These are phyloP conservation scores for Aspergillus conjunctus DNA, from an alignment of 495 filamentous ascomycete species.

Conservation along the genomic window DNA sequence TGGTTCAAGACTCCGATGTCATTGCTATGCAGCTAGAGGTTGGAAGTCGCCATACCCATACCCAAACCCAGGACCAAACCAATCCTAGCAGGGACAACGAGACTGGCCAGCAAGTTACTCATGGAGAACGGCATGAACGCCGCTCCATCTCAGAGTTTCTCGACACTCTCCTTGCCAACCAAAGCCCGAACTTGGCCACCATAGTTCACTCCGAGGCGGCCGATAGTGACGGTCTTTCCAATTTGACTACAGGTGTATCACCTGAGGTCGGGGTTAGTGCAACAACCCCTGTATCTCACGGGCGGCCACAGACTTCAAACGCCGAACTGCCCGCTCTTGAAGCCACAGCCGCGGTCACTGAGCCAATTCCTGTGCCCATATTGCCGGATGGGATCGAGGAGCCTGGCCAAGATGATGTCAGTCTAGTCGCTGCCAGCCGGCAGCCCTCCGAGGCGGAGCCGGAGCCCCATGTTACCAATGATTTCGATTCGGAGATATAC, in stretches of 20 bases:
- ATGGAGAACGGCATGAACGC: conserved; percentile 26
- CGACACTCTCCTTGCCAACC: conserved; percentile 39
- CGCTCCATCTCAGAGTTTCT: conserved; percentile 43
- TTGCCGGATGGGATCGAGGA: conserved; percentile 44
- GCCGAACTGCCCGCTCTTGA: conserved; percentile 9
- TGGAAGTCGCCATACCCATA: conserved; percentile 35
- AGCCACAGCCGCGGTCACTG: conserved; percentile 9
- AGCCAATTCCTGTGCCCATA: conserved; percentile 26
- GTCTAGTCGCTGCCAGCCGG: neutral
- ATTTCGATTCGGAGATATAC: conserved; percentile 20
- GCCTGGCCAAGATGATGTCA: conserved; percentile 29
- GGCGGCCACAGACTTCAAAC: conserved; percentile 16
- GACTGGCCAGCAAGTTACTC: conserved; percentile 15
- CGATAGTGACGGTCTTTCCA: conserved; percentile 33
- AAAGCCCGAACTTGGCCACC: conserved; percentile 25
- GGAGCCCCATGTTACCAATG: conserved; percentile 16
- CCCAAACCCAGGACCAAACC: conserved; percentile 25
- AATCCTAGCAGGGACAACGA: conserved; percentile 25
- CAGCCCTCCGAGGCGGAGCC: conserved; percentile 17
- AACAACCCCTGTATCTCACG: conserved; percentile 11
- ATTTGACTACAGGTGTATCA: conserved; percentile 24
- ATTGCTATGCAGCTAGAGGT: conserved; percentile 54
- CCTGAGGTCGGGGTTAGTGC: conserved; percentile 22
- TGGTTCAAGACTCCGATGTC: conserved; percentile 50
- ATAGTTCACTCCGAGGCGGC: conserved; percentile 23